Conservation (phyloP, 345 rosid species). For the Linum tenue region DNA sequence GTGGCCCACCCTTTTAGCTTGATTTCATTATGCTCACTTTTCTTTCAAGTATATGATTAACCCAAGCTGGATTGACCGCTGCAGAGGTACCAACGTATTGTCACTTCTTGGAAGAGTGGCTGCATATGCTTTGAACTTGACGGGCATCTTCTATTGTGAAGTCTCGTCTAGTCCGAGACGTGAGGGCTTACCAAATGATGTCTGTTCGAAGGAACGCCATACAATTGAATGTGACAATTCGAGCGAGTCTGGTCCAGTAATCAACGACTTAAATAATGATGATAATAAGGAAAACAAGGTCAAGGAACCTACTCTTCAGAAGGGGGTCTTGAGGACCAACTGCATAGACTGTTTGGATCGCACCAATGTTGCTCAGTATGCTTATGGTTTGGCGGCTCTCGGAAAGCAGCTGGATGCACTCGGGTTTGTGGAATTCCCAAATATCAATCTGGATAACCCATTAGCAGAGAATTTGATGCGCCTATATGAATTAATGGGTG, state of each 20-base stretch:
- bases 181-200: slow-evolving; percentile 29
- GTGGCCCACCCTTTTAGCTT: background rate
- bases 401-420: slow-evolving; percentile 69
- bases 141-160: slow-evolving; percentile 69
- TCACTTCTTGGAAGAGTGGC: slow-evolving; percentile 58
- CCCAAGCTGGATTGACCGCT: slow-evolving; percentile 17
- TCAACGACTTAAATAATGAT: slow-evolving; percentile 7
- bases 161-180: slow-evolving; percentile 32
- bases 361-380: slow-evolving; percentile 94
- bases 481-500: slow-evolving; percentile 88
- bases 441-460: slow-evolving; percentile 57
- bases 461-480: slow-evolving; percentile 72
- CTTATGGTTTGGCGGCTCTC: slow-evolving; percentile 75
- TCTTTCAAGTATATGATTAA: slow-evolving; percentile 8
- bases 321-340: slow-evolving; percentile 83
- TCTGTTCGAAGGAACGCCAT: slow-evolving; percentile 15
- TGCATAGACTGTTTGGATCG: slow-evolving; percentile 98
- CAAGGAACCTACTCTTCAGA: slow-evolving; percentile 49
- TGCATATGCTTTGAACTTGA: slow-evolving; percentile 55
- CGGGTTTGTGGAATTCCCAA: slow-evolving; percentile 38
- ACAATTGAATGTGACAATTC: slow-evolving; percentile 24
- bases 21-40: background rate
- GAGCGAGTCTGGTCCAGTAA: slow-evolving; percentile 22
- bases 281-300: slow-evolving; percentile 19
- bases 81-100: slow-evolving; percentile 63